Conservation (phyloP, 768 basidiomycete genomes). For the Phaffia australis region DNA sequence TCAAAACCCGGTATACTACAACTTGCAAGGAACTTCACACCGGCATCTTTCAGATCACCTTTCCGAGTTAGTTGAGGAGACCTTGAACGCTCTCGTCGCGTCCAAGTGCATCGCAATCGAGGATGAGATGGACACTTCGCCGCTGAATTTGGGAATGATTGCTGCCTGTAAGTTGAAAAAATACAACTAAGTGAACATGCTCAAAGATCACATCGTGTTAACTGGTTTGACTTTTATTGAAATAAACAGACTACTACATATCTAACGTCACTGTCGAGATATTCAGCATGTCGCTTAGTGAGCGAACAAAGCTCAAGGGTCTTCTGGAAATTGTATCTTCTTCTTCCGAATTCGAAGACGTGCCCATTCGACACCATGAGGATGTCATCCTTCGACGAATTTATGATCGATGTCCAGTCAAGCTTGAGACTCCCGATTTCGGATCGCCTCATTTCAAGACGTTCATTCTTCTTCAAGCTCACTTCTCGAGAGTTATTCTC, state of each 20-base stretch:
- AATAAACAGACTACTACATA: conserved; percentile 30
- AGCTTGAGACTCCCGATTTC: conserved; percentile 70
- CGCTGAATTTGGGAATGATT: conserved; percentile 96
- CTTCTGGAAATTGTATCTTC: conserved; percentile 93
- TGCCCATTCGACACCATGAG: conserved; percentile 93
- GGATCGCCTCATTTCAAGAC: conserved; percentile 97
- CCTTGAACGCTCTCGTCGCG: conserved; percentile 76
- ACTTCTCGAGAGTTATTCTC: conserved; percentile 84
- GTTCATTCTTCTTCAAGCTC: conserved; percentile 88
- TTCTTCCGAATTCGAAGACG: conserved; percentile 86
- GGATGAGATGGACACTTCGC: conserved; percentile 63
- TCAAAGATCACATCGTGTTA: background rate
- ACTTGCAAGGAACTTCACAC: conserved; percentile 73
- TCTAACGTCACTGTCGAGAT: conserved; percentile 93
- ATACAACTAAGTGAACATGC: background rate
- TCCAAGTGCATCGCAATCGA: conserved; percentile 90
- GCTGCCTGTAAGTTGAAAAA: conserved; percentile 60
- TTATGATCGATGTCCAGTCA: conserved; percentile 94
- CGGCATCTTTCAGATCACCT: conserved; percentile 91
- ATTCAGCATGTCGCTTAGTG: conserved; percentile 86
- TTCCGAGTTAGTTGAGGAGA: conserved; percentile 89
- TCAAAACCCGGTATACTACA: conserved; percentile 43
- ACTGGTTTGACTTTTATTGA: conserved; percentile 3
- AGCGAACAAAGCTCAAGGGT: conserved; percentile 92
- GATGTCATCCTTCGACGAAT: conserved; percentile 63